These are phyloP conservation scores for Dactylorhiza incarnata DNA, from an alignment of 106 monocot genomes.

Conservation along the genomic window DNA sequence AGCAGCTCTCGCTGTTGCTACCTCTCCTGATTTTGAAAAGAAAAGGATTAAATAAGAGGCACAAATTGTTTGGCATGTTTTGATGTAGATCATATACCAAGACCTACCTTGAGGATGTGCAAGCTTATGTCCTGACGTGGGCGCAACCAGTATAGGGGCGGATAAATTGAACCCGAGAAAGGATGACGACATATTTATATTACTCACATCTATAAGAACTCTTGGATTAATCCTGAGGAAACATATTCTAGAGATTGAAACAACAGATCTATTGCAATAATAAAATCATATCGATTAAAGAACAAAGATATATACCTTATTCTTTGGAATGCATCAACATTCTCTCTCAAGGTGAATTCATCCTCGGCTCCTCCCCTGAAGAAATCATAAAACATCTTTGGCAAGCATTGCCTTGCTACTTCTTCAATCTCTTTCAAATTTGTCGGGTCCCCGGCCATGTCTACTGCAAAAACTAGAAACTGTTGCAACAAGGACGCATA, in stretches of 20 bases:
- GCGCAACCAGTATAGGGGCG: constrained; percentile 42
- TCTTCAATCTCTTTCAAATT: constrained; percentile 66
- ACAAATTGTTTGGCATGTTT: background rate
- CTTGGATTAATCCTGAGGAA: constrained; percentile 29
- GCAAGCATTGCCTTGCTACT: constrained; percentile 48
- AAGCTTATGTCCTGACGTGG: constrained; percentile 29
- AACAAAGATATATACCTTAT: constrained; percentile 34
- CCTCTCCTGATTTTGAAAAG: constrained; percentile 39
- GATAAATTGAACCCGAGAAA: constrained; percentile 30
- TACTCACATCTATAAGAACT: constrained; percentile 36
- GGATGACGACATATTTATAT: constrained; percentile 31
- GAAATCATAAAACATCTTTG: constrained; percentile 80
- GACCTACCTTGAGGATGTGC: constrained; percentile 85
- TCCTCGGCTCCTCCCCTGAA: constrained; percentile 76
- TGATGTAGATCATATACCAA: background rate
- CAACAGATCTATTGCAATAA: background rate
- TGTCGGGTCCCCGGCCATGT: constrained; percentile 48
- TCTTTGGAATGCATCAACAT: constrained; percentile 61
- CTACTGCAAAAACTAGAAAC: constrained; percentile 13
- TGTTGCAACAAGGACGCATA: background rate
- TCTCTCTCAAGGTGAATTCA: constrained; percentile 65
- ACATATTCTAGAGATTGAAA: background rate
- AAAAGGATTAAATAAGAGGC: constrained; percentile 8
- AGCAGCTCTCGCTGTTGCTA: constrained; percentile 70
- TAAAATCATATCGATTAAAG: background rate